Base-by-base conservation (phyloP, 306 rosid genomes). In the Dicorynia guianensis region DNA sequence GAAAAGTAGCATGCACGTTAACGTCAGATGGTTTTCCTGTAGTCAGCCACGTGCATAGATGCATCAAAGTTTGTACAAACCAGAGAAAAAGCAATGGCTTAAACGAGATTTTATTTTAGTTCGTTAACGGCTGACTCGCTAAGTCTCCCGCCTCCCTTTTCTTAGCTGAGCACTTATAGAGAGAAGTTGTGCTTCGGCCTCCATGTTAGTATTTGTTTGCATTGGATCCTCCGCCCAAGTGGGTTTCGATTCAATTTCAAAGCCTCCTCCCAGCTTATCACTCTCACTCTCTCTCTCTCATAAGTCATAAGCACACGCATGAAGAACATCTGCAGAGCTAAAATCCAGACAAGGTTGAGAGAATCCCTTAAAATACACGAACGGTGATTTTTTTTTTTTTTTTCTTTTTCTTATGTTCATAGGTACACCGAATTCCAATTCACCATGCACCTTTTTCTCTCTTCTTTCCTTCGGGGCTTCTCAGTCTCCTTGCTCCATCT, bases 211-310 rank as follows among this genome's bases (percentile, higher is more conserved):
- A 66, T 71, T 77, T 44, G 71, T 73, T 58, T 79, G 89, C 95
- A 91, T 89, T 78, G 97, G 97, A 91, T 91, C 93, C 97, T 84
- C 87, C 94, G 85, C 89, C 80, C 54, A 66, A 66, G 33, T 52
- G 65, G 36, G 48, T 79, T 80, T 75, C 54, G 57, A 71, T 72
- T 43, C 58, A 12, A n/a, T 40, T 54, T 14, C 15, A 5, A 33
- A 5, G 57, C 25, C 15, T 9, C 14, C 6, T 43, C 20, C 34
- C 55, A 56, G 35, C 40, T 12, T 62, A 42, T 65, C 38, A 19
- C 76, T 33, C 64, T 43, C 65, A 61, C 60, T 71, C 30, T 57
- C 75, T 63, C 73, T 76, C 79, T 71, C 74, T 39, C 80, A 38
- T 57, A 3, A 20, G n/a, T 53, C 72, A n/a, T 7, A 20, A 38